These are phyloP conservation scores for Bremia lactucae DNA, from an alignment of 352 stramenopile genomes.

Conservation along the genomic window DNA sequence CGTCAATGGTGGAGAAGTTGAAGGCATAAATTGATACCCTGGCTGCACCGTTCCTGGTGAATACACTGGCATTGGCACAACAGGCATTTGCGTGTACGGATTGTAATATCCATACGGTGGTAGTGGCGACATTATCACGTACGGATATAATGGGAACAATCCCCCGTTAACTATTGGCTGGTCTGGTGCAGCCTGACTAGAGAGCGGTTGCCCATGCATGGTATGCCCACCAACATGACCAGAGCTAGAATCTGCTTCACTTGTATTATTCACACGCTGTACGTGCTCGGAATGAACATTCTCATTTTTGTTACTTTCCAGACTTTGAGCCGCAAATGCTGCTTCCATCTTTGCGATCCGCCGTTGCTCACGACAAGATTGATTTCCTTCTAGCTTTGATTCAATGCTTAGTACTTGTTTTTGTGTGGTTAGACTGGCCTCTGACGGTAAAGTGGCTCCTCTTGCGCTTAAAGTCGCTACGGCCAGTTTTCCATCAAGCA, in stretches of 20 bases:
- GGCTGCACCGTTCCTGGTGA: slow-evolving; percentile 14
- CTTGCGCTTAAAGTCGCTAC: slow-evolving; percentile 3
- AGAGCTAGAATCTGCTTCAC: slow-evolving; percentile 1
- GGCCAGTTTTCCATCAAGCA: slow-evolving; percentile 12
- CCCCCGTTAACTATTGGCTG: slow-evolving; percentile 11
- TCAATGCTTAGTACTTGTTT: slow-evolving; percentile 6
- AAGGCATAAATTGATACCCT: slow-evolving; percentile 13
- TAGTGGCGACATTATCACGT: slow-evolving; percentile 24
- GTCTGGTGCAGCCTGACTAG: slow-evolving; percentile 2
- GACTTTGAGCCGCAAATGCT: slow-evolving; percentile 21
- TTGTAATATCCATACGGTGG: slow-evolving; percentile 33
- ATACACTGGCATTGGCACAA: slow-evolving; percentile 23
- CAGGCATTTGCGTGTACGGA: slow-evolving; percentile 22
- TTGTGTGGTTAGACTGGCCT: slow-evolving; percentile 1
- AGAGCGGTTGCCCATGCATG: slow-evolving; percentile 7
- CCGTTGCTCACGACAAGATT: slow-evolving; percentile 22
- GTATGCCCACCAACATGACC: neutral
- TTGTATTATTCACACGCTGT: slow-evolving; percentile 3
- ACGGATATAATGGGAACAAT: slow-evolving; percentile 29
- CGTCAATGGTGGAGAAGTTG: slow-evolving; percentile 13
- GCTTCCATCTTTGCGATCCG: slow-evolving; percentile 29
- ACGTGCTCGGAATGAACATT: slow-evolving; percentile 1
- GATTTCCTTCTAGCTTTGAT: slow-evolving; percentile 16
- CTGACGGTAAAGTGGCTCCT: slow-evolving; percentile 8
- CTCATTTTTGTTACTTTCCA: slow-evolving; percentile 6